Evolutionary conservation across 805 yeast species (phyloP).

Genomic region (Candida pseudoglaebosa): DNA sequence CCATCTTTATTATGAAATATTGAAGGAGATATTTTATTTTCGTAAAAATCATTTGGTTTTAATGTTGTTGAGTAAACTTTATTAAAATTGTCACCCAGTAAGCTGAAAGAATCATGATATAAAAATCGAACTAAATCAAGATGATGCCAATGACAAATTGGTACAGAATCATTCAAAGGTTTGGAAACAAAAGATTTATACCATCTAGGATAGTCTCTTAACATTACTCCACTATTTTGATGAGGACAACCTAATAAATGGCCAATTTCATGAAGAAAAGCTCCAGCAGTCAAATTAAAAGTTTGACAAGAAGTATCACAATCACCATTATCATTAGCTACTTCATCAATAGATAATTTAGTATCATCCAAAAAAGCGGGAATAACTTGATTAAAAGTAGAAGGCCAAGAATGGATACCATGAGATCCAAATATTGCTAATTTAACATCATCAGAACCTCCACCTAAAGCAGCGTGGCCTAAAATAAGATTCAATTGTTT

Average conservation of each 20-base stretch:
- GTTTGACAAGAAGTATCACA: constrained; percentile 92
- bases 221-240: constrained; percentile 85
- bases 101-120: constrained; percentile 73
- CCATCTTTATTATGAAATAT: constrained; percentile 18
- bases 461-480: constrained; percentile 95
- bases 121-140: constrained; percentile 74
- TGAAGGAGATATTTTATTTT: constrained; percentile 17
- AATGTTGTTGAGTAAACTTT: constrained; percentile 31
- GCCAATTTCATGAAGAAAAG: constrained; percentile 94
- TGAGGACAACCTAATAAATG: constrained; percentile 91
- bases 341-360: constrained; percentile 54
- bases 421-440: constrained; percentile 94
- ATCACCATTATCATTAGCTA: constrained; percentile 84
- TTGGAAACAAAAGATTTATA: constrained; percentile 76
- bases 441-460: constrained; percentile 65
- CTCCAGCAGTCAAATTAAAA: constrained; percentile 80
- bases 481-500: constrained; percentile 49
- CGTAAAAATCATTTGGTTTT: constrained; percentile 14
- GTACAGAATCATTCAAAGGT: constrained; percentile 48
- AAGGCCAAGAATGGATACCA: constrained; percentile 91
- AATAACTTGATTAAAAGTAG: constrained; percentile 64
- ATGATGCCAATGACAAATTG: constrained; percentile 86
- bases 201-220: constrained; percentile 76
- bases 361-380: constrained; percentile 73
- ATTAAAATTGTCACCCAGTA: constrained; percentile 57